Base-by-base conservation (phyloP, 2,329 filamentous ascomycete genomes). In the Colletotrichum musae region DNA sequence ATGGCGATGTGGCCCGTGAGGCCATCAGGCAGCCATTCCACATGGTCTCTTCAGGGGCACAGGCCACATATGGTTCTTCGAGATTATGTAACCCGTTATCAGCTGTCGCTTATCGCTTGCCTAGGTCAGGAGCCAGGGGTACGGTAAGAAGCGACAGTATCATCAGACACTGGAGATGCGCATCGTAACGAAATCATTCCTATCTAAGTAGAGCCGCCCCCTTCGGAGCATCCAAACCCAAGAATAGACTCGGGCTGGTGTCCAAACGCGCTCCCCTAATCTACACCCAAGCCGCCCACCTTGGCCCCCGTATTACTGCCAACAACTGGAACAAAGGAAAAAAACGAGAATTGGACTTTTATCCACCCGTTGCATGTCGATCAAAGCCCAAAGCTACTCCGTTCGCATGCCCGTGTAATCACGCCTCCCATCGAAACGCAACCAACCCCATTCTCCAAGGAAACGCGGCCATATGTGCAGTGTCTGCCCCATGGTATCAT, bases 381-480 rank as follows among this genome's bases (percentile, higher is more conserved):
- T 63, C 57, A 58, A 50, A 68, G 47, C 36, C 58, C 51, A 53
- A 36, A 51, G 53, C 63, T 51, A 62, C 63, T 57, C 67, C 67
- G 4, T 68, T 52, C 45, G 67, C 67, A 70, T 58, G 57, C 63
- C 67, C 63, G 26, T 45, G 26, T 45, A 69, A 43, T 45, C 57
- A 68, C 63, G 45, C 67, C 47, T 58, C 58, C 53, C 58, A 53
- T 41, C 58, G 41, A 47, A 64, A 57, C 60, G 52, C 52, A 56
- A 57, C 60, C 41, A 60, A 59, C 45, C 56, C 53, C 53, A 39
- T 64, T 65, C 62, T 65, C 56, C 64, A 68, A 58, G 47, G 53
- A 68, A 70, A 62, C 47, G 56, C 66, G 51, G 53, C 47, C 59
- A 56, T 66, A 63, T 68, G 58, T 68, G 68, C 68, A 68, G 45